Base-by-base conservation (phyloP, 139 green algal species). In the Yamagishiella unicocca region DNA sequence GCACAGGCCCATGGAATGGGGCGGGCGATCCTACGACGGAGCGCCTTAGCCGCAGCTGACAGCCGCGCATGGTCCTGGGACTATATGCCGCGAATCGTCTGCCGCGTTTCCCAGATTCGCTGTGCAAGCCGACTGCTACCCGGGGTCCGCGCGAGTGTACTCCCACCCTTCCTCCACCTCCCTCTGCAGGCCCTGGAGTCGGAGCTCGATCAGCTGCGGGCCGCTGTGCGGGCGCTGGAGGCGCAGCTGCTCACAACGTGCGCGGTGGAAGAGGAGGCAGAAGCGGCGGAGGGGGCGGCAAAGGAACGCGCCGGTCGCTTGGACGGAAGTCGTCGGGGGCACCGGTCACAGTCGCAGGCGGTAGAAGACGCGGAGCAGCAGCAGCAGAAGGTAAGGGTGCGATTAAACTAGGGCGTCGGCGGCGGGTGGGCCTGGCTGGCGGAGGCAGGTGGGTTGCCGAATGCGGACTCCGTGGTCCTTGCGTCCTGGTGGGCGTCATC, bases 21-120 rank as follows among this genome's bases (percentile, higher is more conserved):
- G 22, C 22, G 58, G 12, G 50, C 50, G 50, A 58, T 58, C 50
- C 50, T 58, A 25, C 14, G 14, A 58, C 79, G 61, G 42, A 85
- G 61, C 79, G 58, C 79, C 4, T 45, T 43, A 1, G 79, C 79
- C n/a, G 79, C 53, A 42, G 12, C n/a, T 24, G 79, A 61, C 61
- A 85, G 21, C 37, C 42, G 40, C 79, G 45, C 61, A 17, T 64
- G 45, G 79, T 85, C 50, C 50, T 12, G 12, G 12, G 50, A 58
- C 50, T 58, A 17, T 17, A 58, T 58, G 17, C 50, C 17, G 50
- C 50, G 50, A 25, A 58, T 17, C 50, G 50, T 58, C 50, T 17
- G 12, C 50, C 50, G 14, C 17, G 50, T 58, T 58, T 58, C 14
- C 50, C 50, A 12, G 14, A 17, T 17, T 58, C 14, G 14, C 17